Evolutionary conservation across 768 basidiomycete species (phyloP), one percentile per base, ranked within the genome.

Genomic region (Tylopilus cervinicoccineus): DNA sequence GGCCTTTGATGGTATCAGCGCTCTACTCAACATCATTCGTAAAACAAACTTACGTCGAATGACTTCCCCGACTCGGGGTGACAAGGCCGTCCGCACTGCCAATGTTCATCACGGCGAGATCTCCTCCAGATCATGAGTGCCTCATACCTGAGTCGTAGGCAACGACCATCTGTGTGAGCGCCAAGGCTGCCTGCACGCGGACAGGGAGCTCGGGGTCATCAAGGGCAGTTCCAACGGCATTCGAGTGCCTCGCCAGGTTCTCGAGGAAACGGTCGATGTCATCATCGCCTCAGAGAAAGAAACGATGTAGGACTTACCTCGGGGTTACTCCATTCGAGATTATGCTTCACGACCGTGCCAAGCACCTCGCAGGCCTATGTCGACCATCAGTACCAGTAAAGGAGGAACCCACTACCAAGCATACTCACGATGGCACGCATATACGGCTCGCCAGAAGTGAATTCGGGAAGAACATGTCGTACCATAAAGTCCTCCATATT

Each of bases 151-250:
- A 74, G 17, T 84, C 79, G 49, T 88, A 76, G 26, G 70, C 66
- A 9, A 75, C 67, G 14, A 92, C 78, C 72, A 93, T 75, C 63
- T 91, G 84, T 4, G 88, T 86, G 49, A 95, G 71, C 2, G 88
- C 83, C 52, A 93, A 70, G 2, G 84, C 84, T 7, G 89, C 90
- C 45, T 91, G 88, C 9, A 93, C 87, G 31, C 84, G 81, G 24
- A 93, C 90, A 0, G 91, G 89, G 46, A 93, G 75, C 53, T 88
- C 85, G 0, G 79, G 62, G 56, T 94, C 90, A 58, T 90, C 86
- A 40, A 93, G 71, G 6, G 78, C 79, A n/a, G 70, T 66, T 19
- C 82, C 79, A 38, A 88, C 75, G 1, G 80, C 83, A 32, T 75
- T 74, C 69, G 86, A 87, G 60, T 85, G 80, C 26, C 66, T 69